Evolutionary conservation across 2,329 filamentous ascomycete genomes (phyloP).

Genomic region (Colletotrichum sp.): DNA sequence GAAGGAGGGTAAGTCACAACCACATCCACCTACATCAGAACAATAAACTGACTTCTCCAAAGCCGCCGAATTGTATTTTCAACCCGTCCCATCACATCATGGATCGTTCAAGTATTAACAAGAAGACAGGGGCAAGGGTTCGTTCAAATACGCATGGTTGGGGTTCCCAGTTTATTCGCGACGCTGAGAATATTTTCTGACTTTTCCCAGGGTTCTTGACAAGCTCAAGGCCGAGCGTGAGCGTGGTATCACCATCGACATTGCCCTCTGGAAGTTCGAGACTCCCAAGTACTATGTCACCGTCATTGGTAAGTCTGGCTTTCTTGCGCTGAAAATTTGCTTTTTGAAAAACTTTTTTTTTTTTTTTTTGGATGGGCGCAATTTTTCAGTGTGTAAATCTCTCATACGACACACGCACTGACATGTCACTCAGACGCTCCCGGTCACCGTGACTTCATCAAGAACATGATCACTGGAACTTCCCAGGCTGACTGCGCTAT

Average conservation of each 20-base stretch:
- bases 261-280: constrained; percentile 99
- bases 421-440: constrained; percentile 72
- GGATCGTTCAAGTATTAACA: no score
- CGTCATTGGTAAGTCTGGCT: constrained; percentile 78
- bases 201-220: constrained; percentile 71
- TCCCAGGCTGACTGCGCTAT: constrained; percentile 99
- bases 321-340: no score
- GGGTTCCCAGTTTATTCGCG: no score
- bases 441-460: constrained; percentile 99
- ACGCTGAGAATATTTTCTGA: no score
- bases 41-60: no score
- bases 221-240: constrained; percentile 99
- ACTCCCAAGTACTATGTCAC: constrained; percentile 98
- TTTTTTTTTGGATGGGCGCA: neutral
- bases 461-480: constrained; percentile 99
- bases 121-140: constrained; percentile 95
- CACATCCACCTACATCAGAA: no score
- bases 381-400: neutral
- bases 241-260: constrained; percentile 99
- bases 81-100: neutral
- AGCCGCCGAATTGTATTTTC: no score
- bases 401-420: neutral
- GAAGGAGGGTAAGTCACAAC: constrained; percentile 72
- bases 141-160: constrained; percentile 83
- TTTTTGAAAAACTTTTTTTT: no score